These are phyloP conservation scores for Paratinospora sagittata DNA, from an alignment of 164 flowering plant genomes.

Conservation along the genomic window DNA sequence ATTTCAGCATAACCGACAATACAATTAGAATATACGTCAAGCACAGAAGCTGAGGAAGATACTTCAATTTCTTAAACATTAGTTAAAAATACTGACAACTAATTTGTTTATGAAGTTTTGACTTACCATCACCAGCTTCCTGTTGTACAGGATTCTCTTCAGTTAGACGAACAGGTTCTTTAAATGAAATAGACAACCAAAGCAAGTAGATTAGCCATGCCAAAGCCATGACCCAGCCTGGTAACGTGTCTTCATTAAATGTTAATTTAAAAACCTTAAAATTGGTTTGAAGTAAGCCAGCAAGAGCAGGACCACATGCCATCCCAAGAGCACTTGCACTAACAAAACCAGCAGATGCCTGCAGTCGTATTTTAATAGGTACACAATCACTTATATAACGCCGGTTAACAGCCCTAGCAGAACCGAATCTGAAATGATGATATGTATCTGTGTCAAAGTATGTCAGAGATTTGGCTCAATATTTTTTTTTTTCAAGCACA, in stretches of 20 bases:
- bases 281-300: slow-evolving; percentile 39
- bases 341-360: slow-evolving; percentile 62
- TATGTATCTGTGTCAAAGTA: slow-evolving; percentile 7
- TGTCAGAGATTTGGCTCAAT: neutral
- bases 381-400: slow-evolving; percentile 61
- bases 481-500: no score
- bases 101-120: neutral
- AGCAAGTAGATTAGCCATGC: slow-evolving; percentile 47
- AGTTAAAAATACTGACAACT: slow-evolving; percentile 1
- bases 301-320: slow-evolving; percentile 61
- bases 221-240: slow-evolving; percentile 59
- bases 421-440: slow-evolving; percentile 40
- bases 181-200: slow-evolving; percentile 38
- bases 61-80: neutral
- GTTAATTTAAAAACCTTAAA: slow-evolving; percentile 38
- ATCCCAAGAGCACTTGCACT: slow-evolving; percentile 62
- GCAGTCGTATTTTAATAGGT: slow-evolving; percentile 42
- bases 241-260: slow-evolving; percentile 43
- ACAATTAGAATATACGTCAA: no score
- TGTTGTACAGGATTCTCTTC: slow-evolving; percentile 17
- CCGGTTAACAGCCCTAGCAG: slow-evolving; percentile 58
- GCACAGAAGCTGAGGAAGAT: no score
- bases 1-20: neutral
- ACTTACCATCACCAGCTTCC: slow-evolving; percentile 25
- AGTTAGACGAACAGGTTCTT: slow-evolving; percentile 33